Base-by-base conservation (phyloP, 176 grass and related monocot genomes). In the Oryza glaberrima region DNA sequence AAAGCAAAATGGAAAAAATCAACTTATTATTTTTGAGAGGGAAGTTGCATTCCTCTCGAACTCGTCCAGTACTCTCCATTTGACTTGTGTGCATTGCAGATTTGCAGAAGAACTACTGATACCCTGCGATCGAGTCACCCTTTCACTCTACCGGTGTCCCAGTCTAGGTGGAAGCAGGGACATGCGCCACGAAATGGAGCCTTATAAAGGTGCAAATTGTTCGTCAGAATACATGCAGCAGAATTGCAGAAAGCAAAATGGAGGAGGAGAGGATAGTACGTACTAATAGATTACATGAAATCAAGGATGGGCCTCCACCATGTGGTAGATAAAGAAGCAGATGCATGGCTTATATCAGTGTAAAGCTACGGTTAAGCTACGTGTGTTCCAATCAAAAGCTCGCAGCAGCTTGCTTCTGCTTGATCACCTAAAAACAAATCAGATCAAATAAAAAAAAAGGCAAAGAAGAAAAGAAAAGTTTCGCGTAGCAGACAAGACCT, bases 271-370 rank as follows among this genome's bases (percentile, higher is more conserved):
- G 10, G 61, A 43, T 41, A 75, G 26, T 65, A 17, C 28, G 19
- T 4, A 2, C 19, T 20, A 15, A 81, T 61, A 86, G 74, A 86
- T 74, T 68, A 77, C 88, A 52, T 60, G 79, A 82, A 79, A 86
- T 79, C 84, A 17, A 67, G 78, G 68, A 82, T 69, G 68, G 83
- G 36, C 79, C 73, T 82, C 88, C 79, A 86, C 74, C 83, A 81
- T 84, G 82, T 71, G 73, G 58, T 26, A 20, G 88, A 68, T 77
- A 76, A n/a, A 58, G 54, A 20, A 5, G 17, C 67, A 45, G 67
- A 82, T 72, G 81, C 71, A 82, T 52, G 58, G 58, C 58, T 63
- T 63, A 23, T 63, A 63, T 63, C 20, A 22, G 58, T 63, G 58
- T 63, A 83, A 28, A 2, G 5, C n/a, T 32, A 83, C 49, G 68